Conservation (phyloP, 306 rosid species). For the Gillenia trifoliata region DNA sequence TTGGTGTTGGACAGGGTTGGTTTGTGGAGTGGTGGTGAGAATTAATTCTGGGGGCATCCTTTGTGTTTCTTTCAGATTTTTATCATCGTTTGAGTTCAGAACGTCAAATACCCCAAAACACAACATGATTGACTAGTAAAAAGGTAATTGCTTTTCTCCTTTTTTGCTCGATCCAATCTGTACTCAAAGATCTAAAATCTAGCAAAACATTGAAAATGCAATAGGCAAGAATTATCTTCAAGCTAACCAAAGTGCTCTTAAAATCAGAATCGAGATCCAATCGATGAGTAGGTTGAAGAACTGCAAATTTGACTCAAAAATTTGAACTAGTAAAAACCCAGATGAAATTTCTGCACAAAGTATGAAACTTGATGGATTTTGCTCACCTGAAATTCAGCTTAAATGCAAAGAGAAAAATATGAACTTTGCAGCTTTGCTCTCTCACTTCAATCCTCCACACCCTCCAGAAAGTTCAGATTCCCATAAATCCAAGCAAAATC, state of each 20-base stretch:
- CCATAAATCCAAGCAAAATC: conserved; percentile 27
- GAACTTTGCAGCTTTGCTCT: not conserved
- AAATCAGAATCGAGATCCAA: conserved; percentile 1
- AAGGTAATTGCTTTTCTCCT: too few relatives aligned
- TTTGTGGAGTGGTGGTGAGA: too few relatives aligned
- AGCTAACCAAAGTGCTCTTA: too few relatives aligned
- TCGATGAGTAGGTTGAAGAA: not conserved
- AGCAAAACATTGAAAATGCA: too few relatives aligned
- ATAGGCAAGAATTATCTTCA: not conserved
- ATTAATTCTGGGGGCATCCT: too few relatives aligned
- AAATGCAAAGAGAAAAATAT: conserved; percentile 10
- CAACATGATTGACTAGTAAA: too few relatives aligned
- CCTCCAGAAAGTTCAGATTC: not conserved
- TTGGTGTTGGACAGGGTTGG: too few relatives aligned
- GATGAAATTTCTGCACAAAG: not conserved
- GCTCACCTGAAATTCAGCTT: conserved; percentile 36
- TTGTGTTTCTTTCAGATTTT: too few relatives aligned
- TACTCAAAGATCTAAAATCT: not conserved
- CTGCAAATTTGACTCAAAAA: not conserved
- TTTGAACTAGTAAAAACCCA: not conserved
- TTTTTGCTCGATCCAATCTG: too few relatives aligned
- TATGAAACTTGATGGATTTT: not conserved
- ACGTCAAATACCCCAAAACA: too few relatives aligned
- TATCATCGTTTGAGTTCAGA: too few relatives aligned
- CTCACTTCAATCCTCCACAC: conserved; percentile 15